A percentile compares a stretch with the other conserved stretches of the same genome.
Evolutionary conservation across 192 early-diverging fungal genomes (phyloP).

Genomic region (Oehlia diaphana): DNA sequence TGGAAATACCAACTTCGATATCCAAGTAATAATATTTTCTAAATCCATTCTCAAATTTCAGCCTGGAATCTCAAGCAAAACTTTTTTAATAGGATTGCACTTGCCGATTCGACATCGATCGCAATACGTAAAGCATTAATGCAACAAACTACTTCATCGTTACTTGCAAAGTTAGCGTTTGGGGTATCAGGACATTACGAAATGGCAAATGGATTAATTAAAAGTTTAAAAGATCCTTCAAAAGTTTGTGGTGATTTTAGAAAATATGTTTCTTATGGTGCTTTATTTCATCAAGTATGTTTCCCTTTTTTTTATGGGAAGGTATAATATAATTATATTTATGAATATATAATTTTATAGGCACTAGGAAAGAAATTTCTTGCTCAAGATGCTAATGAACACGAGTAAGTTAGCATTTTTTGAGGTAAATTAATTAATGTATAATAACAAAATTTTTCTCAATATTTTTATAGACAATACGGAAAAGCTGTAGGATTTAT

Average conservation of each 20-base stretch:
- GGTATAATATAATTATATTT: not conserved
- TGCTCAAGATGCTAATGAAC: slow-evolving; percentile 57
- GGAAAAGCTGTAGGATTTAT: slow-evolving; percentile 61
- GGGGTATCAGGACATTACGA: slow-evolving; percentile 60
- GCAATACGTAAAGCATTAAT: slow-evolving; percentile 56
- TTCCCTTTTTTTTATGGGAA: not conserved
- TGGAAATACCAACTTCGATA: slow-evolving; percentile 38
- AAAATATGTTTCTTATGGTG: slow-evolving; percentile 53
- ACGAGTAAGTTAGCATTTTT: slow-evolving; percentile 43
- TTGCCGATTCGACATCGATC: slow-evolving; percentile 56
- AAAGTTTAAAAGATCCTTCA: slow-evolving; percentile 48
- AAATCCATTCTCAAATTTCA: not conserved
- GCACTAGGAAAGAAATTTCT: slow-evolving; percentile 55
- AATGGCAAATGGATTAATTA: slow-evolving; percentile 54
- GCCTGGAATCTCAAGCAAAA: not conserved
- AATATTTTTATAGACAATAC: slow-evolving; percentile 38
- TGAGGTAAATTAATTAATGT: not conserved
- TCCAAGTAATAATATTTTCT: slow-evolving; percentile 41
- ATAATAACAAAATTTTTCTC: not conserved
- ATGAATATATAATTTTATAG: slow-evolving; percentile 30
- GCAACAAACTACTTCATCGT: slow-evolving; percentile 49
- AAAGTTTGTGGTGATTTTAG: slow-evolving; percentile 56
- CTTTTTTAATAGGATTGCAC: slow-evolving; percentile 43
- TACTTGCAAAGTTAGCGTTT: slow-evolving; percentile 55
- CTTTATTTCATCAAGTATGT: slow-evolving; percentile 45